Percentiles rank a stretch among this genome's conserved stretches.
Evolutionary conservation across 257 asterid genomes (phyloP).

Genomic region (Mentha longifolia): DNA sequence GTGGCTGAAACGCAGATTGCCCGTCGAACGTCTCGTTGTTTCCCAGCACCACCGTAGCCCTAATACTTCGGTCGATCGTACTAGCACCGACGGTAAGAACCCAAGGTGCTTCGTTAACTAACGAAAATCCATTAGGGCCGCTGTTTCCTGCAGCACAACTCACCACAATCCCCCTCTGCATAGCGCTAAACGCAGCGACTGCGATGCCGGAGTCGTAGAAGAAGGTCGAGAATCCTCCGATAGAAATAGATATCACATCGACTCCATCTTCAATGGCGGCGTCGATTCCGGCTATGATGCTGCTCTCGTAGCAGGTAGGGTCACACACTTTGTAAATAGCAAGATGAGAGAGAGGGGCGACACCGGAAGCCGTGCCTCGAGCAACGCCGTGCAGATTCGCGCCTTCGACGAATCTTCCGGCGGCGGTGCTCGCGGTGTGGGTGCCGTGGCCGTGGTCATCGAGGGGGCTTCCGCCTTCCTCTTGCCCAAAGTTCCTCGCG

Average conservation of each 20-base stretch:
- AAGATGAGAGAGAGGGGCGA: constrained; percentile 39
- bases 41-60: constrained; percentile 31
- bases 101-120: constrained; percentile 40
- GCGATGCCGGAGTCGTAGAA: constrained; percentile 27
- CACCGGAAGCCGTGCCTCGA: constrained; percentile 37
- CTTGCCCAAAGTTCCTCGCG: background rate
- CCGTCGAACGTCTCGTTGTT: constrained; percentile 28
- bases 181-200: constrained; percentile 36
- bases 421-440: constrained; percentile 36
- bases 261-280: constrained; percentile 42
- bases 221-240: constrained; percentile 1
- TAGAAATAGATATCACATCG: constrained; percentile 40
- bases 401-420: constrained; percentile 22
- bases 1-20: constrained; percentile 36
- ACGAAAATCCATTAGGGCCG: constrained; percentile 13
- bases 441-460: constrained; percentile 40
- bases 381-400: constrained; percentile 32
- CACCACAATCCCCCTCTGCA: constrained; percentile 35
- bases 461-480: constrained; percentile 6
- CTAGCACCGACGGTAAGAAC: constrained; percentile 44
- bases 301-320: constrained; percentile 25
- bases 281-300: constrained; percentile 38
- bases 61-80: constrained; percentile 34
- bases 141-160: constrained; percentile 43
- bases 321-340: constrained; percentile 44